Evolutionary conservation across 2,329 filamentous ascomycete species (phyloP).

Genomic region (Diaporthe amygdali): DNA sequence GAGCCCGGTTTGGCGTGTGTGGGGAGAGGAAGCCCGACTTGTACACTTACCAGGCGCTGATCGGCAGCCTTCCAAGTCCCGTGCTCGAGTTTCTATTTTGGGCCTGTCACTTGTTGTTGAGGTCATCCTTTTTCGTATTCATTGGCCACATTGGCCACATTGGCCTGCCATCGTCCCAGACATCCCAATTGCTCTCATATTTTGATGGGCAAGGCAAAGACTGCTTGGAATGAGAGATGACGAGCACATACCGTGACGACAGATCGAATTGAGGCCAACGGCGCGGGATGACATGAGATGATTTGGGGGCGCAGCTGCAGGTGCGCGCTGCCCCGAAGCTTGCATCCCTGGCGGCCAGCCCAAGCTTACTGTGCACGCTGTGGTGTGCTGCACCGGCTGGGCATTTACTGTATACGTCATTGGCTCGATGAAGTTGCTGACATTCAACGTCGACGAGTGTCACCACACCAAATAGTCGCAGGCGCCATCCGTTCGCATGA

Average conservation of each 20-base stretch:
- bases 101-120: slow-evolving; percentile 3
- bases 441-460: not conserved
- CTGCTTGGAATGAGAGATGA: slow-evolving; percentile 4
- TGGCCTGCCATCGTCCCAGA: not conserved
- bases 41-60: not conserved
- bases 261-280: not conserved
- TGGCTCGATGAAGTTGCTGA: not conserved
- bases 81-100: not conserved
- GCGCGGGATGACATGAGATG: not conserved
- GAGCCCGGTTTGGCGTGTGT: not conserved
- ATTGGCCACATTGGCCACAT: no score
- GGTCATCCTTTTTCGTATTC: slow-evolving; percentile 3
- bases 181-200: not conserved
- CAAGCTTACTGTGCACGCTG: no score
- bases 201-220: not conserved
- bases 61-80: slow-evolving; percentile 4
- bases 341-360: not conserved
- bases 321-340: not conserved
- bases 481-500: not conserved
- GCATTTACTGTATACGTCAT: not conserved
- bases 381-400: not conserved
- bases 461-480: not conserved
- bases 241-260: not conserved
- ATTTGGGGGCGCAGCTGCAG: not conserved
- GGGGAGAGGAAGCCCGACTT: not conserved